Conservation (phyloP, 2,329 filamentous ascomycete genomes). For the Fusarium denticulatum region DNA sequence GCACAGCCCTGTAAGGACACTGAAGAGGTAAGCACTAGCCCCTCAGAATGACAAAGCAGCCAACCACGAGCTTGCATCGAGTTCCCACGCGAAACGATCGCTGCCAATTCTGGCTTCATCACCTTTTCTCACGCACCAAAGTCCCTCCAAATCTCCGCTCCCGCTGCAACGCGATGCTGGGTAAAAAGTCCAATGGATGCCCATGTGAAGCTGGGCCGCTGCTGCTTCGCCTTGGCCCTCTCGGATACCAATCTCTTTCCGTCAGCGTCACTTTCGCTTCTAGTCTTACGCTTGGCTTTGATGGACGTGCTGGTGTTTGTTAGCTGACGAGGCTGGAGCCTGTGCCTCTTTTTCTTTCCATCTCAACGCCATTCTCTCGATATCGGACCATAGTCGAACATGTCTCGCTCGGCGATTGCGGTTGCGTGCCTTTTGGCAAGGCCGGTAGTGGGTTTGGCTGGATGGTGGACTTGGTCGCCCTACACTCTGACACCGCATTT, state of each 20-base stretch:
- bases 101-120: constrained; percentile 7
- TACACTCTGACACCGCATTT: constrained; percentile 30
- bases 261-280: constrained; percentile 2
- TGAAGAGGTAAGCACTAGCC: constrained; percentile 9
- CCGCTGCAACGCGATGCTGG: not conserved
- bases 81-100: constrained; percentile 1
- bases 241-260: not conserved
- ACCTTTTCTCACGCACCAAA: constrained; percentile 3
- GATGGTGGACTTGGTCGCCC: constrained; percentile 34
- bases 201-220: not conserved
- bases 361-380: not conserved
- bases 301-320: constrained; percentile 3
- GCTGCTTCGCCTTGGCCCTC: not conserved
- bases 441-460: constrained; percentile 19
- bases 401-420: constrained; percentile 4
- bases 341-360: not conserved
- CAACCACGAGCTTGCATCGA: not conserved
- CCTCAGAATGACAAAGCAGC: not conserved
- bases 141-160: constrained; percentile 1
- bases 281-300: not conserved
- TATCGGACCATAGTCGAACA: not conserved
- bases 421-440: constrained; percentile 8
- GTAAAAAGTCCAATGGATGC: not conserved
- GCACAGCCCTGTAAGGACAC: not conserved
- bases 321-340: not conserved